phyloP scores from a whole-genome alignment of 345 rosid genomes.

The Brassica cretica region DNA sequence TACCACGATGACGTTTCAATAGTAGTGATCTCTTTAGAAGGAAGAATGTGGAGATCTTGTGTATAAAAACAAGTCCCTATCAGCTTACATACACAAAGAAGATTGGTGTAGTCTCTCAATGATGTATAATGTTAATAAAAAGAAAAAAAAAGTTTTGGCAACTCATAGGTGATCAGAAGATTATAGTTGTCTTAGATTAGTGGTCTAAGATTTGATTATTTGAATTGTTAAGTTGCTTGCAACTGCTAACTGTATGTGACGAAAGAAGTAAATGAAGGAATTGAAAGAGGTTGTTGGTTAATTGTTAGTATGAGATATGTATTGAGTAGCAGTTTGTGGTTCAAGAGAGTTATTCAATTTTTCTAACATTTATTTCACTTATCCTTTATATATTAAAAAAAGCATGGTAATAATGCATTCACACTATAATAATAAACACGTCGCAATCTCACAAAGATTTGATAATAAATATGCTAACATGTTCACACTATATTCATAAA shows the following conservation, averaged over 20 bases:
- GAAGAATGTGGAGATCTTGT: conserved; percentile 97
- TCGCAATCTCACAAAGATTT: too few relatives aligned
- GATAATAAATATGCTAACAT: too few relatives aligned
- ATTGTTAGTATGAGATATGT: background rate
- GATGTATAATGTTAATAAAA: conserved; percentile 28
- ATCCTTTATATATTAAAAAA: background rate
- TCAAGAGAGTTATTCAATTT: conserved; percentile 28
- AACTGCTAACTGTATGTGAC: conserved; percentile 30
- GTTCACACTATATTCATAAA: too few relatives aligned
- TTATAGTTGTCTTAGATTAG: conserved; percentile 10
- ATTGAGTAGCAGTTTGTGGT: conserved; percentile 6
- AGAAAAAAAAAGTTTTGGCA: conserved; percentile 17
- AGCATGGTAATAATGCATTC: too few relatives aligned
- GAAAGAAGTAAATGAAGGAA: conserved; percentile 35
- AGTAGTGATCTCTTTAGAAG: conserved; percentile 86
- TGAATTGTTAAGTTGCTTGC: conserved; percentile 18
- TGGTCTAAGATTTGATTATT: conserved; percentile 20
- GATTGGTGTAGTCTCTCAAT: conserved; percentile 2
- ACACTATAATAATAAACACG: too few relatives aligned
- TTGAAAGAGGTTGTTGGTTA: conserved; percentile 14
- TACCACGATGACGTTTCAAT: conserved; percentile 93
- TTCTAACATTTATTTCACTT: conserved; percentile 16
- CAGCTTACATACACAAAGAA: background rate
- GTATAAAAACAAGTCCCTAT: conserved; percentile 47
- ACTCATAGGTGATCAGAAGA: background rate